Evolutionary conservation across 2,329 filamentous ascomycete genomes (phyloP).

Genomic region (Trichoderma guizhouense): DNA sequence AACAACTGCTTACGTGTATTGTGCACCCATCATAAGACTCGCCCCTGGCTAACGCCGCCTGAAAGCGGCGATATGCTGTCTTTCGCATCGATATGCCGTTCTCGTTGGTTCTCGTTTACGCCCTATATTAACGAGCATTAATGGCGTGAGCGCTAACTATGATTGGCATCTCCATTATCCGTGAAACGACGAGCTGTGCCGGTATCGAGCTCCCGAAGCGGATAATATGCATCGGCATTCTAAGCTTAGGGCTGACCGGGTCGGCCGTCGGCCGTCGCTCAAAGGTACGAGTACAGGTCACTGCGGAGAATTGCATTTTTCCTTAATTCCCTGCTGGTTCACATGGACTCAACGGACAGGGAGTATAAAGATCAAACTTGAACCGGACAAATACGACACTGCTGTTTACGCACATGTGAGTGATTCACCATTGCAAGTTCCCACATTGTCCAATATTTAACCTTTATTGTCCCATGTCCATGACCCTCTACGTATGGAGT

Average conservation of each 20-base stretch:
- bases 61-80: not conserved
- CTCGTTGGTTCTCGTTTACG: not conserved
- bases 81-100: no score
- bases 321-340: not conserved
- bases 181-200: not conserved
- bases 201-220: not conserved
- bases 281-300: not conserved
- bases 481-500: not conserved
- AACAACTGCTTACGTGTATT: not conserved
- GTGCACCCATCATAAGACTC: not conserved
- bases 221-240: not conserved
- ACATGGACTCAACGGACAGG: no score
- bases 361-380: not conserved
- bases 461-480: not conserved
- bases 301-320: not conserved
- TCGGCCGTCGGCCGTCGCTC: not conserved
- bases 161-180: not conserved
- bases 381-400: not conserved
- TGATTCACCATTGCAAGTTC: not conserved
- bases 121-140: not conserved
- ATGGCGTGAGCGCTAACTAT: not conserved
- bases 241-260: not conserved
- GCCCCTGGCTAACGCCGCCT: not conserved
- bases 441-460: not conserved
- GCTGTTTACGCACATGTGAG: not conserved